Evolutionary conservation across 2,329 filamentous ascomycete species (phyloP).

Genomic region (Drechslerella stenobrocha): DNA sequence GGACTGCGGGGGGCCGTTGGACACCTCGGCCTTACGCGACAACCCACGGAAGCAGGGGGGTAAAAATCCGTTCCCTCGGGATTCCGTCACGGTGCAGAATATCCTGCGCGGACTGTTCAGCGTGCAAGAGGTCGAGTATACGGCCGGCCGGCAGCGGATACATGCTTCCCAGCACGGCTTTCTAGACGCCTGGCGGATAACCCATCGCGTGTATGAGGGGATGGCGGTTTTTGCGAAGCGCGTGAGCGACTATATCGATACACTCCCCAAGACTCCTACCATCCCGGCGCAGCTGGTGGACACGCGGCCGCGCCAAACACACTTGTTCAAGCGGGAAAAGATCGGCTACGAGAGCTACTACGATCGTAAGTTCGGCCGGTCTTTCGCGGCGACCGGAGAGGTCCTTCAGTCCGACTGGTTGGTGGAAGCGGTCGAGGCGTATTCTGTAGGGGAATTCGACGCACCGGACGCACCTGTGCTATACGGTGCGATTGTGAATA

Average conservation of each 20-base stretch:
- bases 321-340: conserved; percentile 10
- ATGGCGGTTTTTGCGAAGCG: background rate
- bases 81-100: conserved; percentile 5
- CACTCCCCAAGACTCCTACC: background rate
- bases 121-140: background rate
- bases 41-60: conserved; percentile 2
- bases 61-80: background rate
- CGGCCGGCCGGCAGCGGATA: background rate
- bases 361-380: conserved; percentile 14
- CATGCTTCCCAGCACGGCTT: conserved; percentile 14
- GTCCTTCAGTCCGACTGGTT: conserved; percentile 9
- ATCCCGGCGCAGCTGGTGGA: background rate
- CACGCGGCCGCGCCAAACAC: conserved; percentile 9
- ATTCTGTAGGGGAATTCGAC: background rate
- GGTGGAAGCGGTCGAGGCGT: background rate
- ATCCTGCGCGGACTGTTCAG: conserved; percentile 9
- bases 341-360: conserved; percentile 27
- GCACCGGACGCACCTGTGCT: background rate
- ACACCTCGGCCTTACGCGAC: conserved; percentile 16
- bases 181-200: conserved; percentile 1
- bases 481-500: conserved; percentile 9
- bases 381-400: conserved; percentile 7
- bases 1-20: conserved; percentile 23
- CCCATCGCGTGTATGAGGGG: background rate
- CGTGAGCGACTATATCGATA: conserved; percentile 7